Conservation (phyloP, 1,284 basidiomycete species). For the Moesziomyces aphidis region DNA sequence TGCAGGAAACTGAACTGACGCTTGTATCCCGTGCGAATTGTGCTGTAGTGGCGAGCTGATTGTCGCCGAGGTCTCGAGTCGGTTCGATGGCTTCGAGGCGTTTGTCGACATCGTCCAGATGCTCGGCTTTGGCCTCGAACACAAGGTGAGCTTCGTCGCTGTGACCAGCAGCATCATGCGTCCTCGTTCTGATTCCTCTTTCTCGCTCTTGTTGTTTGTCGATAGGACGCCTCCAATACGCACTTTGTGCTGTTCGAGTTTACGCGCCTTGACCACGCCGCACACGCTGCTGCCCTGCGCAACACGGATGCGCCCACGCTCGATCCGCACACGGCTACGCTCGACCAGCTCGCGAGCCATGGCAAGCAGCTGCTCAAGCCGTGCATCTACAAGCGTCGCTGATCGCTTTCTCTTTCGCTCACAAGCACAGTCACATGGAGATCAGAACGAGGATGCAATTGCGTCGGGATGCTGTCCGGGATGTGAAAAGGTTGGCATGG, state of each 20-base stretch:
- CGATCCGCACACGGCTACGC: constrained; percentile 30
- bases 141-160: constrained; percentile 73
- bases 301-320: background rate
- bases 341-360: constrained; percentile 71
- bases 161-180: background rate
- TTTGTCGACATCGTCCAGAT: constrained; percentile 80
- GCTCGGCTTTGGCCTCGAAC: constrained; percentile 82
- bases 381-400: constrained; percentile 97
- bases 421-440: no score
- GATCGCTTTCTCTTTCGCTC: background rate
- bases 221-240: constrained; percentile 49
- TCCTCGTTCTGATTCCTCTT: background rate
- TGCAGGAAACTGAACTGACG: constrained; percentile 1
- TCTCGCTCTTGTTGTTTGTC: background rate
- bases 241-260: constrained; percentile 61
- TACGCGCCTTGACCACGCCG: constrained; percentile 22
- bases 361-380: constrained; percentile 81
- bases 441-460: no score
- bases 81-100: constrained; percentile 70
- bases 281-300: background rate
- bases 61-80: constrained; percentile 86
- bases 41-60: constrained; percentile 81
- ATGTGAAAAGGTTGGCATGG: no score
- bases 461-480: no score
- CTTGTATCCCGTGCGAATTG: background rate